Percentiles rank a stretch among this genome's conserved stretches.
These are phyloP conservation scores for Taxillus chinensis DNA, from an alignment of 164 flowering plant genomes.

Conservation along the genomic window DNA sequence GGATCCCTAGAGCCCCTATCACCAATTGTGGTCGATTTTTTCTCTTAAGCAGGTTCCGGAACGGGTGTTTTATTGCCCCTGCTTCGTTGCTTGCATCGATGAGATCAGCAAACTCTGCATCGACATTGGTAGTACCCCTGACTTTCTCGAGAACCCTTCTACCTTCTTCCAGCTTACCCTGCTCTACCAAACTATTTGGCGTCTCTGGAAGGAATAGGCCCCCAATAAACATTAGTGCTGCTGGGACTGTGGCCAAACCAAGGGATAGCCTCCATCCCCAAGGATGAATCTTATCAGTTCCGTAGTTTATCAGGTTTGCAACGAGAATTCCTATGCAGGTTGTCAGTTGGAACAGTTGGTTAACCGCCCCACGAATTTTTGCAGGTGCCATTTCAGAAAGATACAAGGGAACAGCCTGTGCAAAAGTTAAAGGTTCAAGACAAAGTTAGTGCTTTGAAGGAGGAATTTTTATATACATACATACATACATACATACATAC, in stretches of 20 bases:
- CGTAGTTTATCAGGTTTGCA: slow-evolving; percentile 68
- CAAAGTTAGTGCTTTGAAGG: too few relatives aligned
- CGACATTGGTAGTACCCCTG: slow-evolving; percentile 66
- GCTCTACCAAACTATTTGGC: slow-evolving; percentile 86
- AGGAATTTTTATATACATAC: too few relatives aligned
- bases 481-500: too few relatives aligned
- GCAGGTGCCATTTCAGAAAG: slow-evolving; percentile 96
- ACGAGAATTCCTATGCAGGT: slow-evolving; percentile 63
- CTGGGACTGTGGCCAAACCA: slow-evolving; percentile 72
- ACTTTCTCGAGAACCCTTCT: slow-evolving; percentile 47
- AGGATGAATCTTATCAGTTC: slow-evolving; percentile 58
- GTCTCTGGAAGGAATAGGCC: slow-evolving; percentile 84
- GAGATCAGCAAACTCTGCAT: slow-evolving; percentile 74
- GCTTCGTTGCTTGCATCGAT: slow-evolving; percentile 69
- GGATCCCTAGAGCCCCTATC: slow-evolving; percentile 69
- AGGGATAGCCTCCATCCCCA: slow-evolving; percentile 94
- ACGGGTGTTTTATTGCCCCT: slow-evolving; percentile 59
- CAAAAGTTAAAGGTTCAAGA: background rate
- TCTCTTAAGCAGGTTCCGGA: slow-evolving; percentile 49
- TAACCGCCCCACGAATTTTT: slow-evolving; percentile 67
- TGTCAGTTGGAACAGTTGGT: slow-evolving; percentile 73
- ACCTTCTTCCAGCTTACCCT: slow-evolving; percentile 57
- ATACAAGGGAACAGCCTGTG: slow-evolving; percentile 82
- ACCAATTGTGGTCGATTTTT: slow-evolving; percentile 74
- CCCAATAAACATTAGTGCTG: slow-evolving; percentile 64